Evolutionary conservation across 129 eudicot species (phyloP).

Genomic region (Cynara cardunculus): DNA sequence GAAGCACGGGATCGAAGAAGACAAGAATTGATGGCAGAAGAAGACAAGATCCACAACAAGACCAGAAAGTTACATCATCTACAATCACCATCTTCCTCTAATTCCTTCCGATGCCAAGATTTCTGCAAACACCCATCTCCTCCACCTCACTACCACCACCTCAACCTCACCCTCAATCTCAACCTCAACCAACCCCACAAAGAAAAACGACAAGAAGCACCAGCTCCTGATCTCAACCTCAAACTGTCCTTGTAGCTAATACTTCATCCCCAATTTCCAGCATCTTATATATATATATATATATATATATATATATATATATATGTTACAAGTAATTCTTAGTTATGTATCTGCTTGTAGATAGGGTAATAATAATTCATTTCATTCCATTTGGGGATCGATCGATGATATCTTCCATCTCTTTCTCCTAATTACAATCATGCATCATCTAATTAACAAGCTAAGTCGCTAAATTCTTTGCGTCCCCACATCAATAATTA

Average conservation of each 20-base stretch:
- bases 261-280: not conserved
- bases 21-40: constrained; percentile 4
- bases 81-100: constrained; percentile 11
- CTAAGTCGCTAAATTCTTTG: no score
- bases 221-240: constrained; percentile 12
- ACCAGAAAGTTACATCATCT: constrained; percentile 11
- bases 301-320: no score
- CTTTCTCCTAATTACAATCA: not conserved
- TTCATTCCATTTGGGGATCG: not conserved
- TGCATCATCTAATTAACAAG: not conserved
- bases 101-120: constrained; percentile 29
- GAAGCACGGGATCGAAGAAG: constrained; percentile 26
- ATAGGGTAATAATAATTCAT: not conserved
- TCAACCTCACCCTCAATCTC: not conserved
- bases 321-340: no score
- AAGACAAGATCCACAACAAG: not conserved
- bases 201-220: not conserved
- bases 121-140: constrained; percentile 2
- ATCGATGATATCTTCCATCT: not conserved
- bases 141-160: not conserved
- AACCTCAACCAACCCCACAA: not conserved
- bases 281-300: not conserved
- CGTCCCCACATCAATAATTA: not conserved
- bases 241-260: constrained; percentile 15
- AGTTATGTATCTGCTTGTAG: not conserved